Base-by-base conservation (phyloP, 495 filamentous ascomycete species). In the Bombardia bombarda region DNA sequence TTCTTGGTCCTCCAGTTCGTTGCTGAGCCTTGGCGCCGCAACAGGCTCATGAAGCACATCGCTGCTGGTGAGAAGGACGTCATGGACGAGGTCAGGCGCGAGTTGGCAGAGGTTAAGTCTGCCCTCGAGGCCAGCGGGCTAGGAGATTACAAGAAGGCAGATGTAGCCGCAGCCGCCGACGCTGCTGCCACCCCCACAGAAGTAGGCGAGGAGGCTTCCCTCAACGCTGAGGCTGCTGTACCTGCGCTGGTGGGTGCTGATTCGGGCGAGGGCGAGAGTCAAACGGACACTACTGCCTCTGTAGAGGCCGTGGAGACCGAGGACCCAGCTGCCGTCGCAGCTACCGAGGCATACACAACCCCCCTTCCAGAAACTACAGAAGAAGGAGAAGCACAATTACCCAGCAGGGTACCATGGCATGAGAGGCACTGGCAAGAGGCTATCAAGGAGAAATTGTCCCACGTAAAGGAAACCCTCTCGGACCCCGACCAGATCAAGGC, bases 1-100 rank as follows among this genome's bases (percentile, higher is more conserved):
- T 89, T 98, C 60, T 61, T 98, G 32, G 74, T 89, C 34, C 80
- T 94, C 55, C 86, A 97, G 66, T 81, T 94, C 52, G 81, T 86
- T n/a, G 80, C 96, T 35, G 92, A 98, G 69, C 92, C 92, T 7
- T 96, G 90, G 88, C 79, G 87, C 45, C 71, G 92, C 49, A 73
- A 69, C 50, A 63, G 88, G 49, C 70, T 98, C 43, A 84, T 95
- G 23, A 75, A 74, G 46, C 87, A 84, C 12, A 86, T 98, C 34
- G 79, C 79, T 42, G 80, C 82, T 53, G 59, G 60, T 35, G 69
- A 72, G 20, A 56, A 63, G 45, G 56, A 56, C 17, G 84, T 87
- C 1, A 68, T 97, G 32, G 88, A 93, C 30, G 81, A 82, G 51
- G 86, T 87, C 52, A 77, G 78, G 50, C 44, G 50, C 22, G 50